A percentile compares a stretch with the other conserved stretches of the same genome.
These are phyloP conservation scores for Naganishia kalamii DNA, from an alignment of 768 basidiomycete species.

Conservation along the genomic window DNA sequence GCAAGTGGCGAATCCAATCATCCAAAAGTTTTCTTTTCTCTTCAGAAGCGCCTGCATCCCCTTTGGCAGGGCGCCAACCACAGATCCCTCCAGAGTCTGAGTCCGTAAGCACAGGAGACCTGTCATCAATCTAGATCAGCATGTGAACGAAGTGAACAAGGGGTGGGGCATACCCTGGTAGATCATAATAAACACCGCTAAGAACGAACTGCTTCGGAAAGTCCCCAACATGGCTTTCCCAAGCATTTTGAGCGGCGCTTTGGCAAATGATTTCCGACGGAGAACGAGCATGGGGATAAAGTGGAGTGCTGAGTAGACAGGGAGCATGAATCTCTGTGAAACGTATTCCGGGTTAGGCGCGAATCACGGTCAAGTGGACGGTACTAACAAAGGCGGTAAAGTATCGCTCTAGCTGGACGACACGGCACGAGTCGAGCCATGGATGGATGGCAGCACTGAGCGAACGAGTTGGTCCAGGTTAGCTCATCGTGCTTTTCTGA, in stretches of 20 bases:
- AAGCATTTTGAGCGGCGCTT: slow-evolving; percentile 63
- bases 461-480: neutral
- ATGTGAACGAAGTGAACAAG: slow-evolving; percentile 15
- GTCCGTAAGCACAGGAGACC: slow-evolving; percentile 32
- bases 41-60: slow-evolving; percentile 56
- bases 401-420: slow-evolving; percentile 64
- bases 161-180: slow-evolving; percentile 68
- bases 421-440: slow-evolving; percentile 56
- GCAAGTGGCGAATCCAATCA: slow-evolving; percentile 67
- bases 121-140: no score
- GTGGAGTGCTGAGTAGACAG: slow-evolving; percentile 77
- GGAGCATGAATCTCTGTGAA: slow-evolving; percentile 44
- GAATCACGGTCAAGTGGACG: no score
- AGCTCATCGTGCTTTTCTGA: neutral
- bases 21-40: slow-evolving; percentile 66
- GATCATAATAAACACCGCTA: slow-evolving; percentile 72
- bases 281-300: slow-evolving; percentile 80
- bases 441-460: slow-evolving; percentile 69
- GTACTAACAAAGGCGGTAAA: slow-evolving; percentile 78
- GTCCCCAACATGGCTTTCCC: slow-evolving; percentile 65
- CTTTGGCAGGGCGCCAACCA: slow-evolving; percentile 41
- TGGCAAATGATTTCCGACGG: slow-evolving; percentile 61
- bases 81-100: slow-evolving; percentile 27
- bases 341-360: neutral
- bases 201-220: slow-evolving; percentile 74